These are phyloP conservation scores for Dactylellina haptotyla DNA, from an alignment of 2,329 filamentous ascomycete species.

Conservation along the genomic window DNA sequence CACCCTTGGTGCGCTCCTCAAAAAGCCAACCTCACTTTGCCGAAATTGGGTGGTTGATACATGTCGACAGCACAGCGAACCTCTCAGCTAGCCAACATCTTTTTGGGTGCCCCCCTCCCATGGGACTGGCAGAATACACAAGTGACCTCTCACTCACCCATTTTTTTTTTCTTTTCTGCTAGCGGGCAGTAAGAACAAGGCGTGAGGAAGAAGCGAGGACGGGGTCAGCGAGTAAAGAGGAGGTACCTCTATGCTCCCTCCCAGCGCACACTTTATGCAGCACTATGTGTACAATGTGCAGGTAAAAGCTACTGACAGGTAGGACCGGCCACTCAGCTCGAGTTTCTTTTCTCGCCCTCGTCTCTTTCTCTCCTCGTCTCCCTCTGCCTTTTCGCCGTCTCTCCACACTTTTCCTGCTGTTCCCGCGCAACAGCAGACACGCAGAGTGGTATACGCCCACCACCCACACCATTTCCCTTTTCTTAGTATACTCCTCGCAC, in stretches of 20 bases:
- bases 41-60: constrained; percentile 54
- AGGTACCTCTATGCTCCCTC: constrained; percentile 32
- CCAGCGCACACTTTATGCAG: constrained; percentile 54
- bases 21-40: constrained; percentile 54
- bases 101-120: constrained; percentile 30
- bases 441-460: constrained; percentile 15
- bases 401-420: constrained; percentile 46
- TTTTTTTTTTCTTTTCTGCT: too few species aligned
- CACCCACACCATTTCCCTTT: constrained; percentile 47
- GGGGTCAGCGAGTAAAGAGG: constrained; percentile 42
- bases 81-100: constrained; percentile 48
- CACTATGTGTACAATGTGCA: constrained; percentile 54
- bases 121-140: constrained; percentile 37
- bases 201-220: constrained; percentile 1
- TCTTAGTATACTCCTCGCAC: constrained; percentile 37
- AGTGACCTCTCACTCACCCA: too few species aligned
- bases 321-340: constrained; percentile 52
- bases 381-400: constrained; percentile 28
- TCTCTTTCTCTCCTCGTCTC: background rate
- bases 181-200: constrained; percentile 23
- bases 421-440: constrained; percentile 29
- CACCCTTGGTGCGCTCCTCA: constrained; percentile 54
- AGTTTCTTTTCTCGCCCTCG: constrained; percentile 35
- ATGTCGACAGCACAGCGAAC: constrained; percentile 53
- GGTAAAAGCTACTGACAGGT: constrained; percentile 50